Conservation (phyloP, 225 moss, liverwort and hornwort genomes). For the Bryoerythrophyllum caledonicum region DNA sequence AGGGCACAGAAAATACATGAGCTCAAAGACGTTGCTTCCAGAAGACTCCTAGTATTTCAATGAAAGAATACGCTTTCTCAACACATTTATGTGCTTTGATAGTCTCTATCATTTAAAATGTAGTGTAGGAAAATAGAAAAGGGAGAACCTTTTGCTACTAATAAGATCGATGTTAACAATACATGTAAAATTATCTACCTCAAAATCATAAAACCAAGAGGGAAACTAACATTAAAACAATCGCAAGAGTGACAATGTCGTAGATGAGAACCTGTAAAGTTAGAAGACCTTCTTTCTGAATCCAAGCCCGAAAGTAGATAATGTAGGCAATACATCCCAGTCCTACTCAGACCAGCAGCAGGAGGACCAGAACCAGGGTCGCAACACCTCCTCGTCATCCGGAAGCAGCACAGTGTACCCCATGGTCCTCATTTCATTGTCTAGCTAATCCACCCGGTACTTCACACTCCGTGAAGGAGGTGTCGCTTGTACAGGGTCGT, state of each 20-base stretch:
- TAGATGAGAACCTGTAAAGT: slow-evolving; percentile 52
- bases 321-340: no score
- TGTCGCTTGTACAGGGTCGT: no score
- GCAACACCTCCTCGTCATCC: no score
- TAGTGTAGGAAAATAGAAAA: background rate
- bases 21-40: slow-evolving; percentile 8
- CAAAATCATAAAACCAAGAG: background rate
- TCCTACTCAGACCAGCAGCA: no score
- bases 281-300: no score
- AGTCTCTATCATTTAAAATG: background rate
- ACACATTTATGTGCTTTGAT: background rate
- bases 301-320: no score
- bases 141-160: slow-evolving; percentile 6
- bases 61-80: background rate
- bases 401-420: no score
- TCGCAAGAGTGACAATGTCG: background rate
- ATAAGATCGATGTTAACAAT: background rate
- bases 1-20: background rate
- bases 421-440: no score
- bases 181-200: background rate
- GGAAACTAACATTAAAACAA: slow-evolving; percentile 2
- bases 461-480: no score
- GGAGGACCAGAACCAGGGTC: no score
- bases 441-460: no score
- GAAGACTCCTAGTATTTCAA: slow-evolving; percentile 1